phyloP scores from a whole-genome alignment of 495 filamentous ascomycete genomes.

The Aspergillus sparsus region DNA sequence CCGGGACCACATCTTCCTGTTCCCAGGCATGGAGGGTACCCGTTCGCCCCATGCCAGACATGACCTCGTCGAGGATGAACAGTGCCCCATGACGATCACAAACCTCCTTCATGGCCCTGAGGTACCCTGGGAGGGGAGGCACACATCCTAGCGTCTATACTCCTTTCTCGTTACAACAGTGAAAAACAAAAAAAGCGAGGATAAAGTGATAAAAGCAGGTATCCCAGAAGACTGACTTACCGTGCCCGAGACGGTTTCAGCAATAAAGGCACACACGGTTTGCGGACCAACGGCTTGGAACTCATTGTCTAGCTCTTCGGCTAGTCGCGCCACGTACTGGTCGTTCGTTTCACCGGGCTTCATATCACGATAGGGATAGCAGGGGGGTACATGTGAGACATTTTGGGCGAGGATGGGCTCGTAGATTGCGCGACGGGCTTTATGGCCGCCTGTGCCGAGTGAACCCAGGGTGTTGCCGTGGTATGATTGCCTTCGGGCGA shows the following conservation, averaged over 20 bases:
- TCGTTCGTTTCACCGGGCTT: slow-evolving; percentile 33
- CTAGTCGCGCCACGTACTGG: slow-evolving; percentile 54
- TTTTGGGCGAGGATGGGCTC: slow-evolving; percentile 60
- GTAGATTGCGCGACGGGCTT: slow-evolving; percentile 58
- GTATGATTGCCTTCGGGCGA: slow-evolving; percentile 64
- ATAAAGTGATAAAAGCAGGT: not conserved
- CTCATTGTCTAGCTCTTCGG: slow-evolving; percentile 69
- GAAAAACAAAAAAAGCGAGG: too few species aligned
- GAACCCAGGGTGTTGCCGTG: slow-evolving; percentile 73
- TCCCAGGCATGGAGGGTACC: slow-evolving; percentile 67
- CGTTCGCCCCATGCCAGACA: slow-evolving; percentile 69
- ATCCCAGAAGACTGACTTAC: slow-evolving; percentile 35
- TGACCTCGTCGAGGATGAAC: slow-evolving; percentile 69
- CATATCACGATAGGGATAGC: slow-evolving; percentile 60
- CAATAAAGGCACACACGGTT: slow-evolving; percentile 71
- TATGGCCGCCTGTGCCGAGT: slow-evolving; percentile 61
- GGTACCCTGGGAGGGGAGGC: slow-evolving; percentile 57
- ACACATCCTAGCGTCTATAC: slow-evolving; percentile 55
- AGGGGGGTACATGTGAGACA: slow-evolving; percentile 62
- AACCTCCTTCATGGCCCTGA: slow-evolving; percentile 56
- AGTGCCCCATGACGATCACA: slow-evolving; percentile 63
- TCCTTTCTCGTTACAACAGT: too few species aligned
- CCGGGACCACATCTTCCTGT: slow-evolving; percentile 57
- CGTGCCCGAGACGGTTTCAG: slow-evolving; percentile 62
- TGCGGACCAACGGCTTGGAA: slow-evolving; percentile 66